Percentiles rank a stretch among this genome's conserved stretches.
These are phyloP conservation scores for Suillus cothurnatus DNA, from an alignment of 768 basidiomycete species.

Conservation along the genomic window DNA sequence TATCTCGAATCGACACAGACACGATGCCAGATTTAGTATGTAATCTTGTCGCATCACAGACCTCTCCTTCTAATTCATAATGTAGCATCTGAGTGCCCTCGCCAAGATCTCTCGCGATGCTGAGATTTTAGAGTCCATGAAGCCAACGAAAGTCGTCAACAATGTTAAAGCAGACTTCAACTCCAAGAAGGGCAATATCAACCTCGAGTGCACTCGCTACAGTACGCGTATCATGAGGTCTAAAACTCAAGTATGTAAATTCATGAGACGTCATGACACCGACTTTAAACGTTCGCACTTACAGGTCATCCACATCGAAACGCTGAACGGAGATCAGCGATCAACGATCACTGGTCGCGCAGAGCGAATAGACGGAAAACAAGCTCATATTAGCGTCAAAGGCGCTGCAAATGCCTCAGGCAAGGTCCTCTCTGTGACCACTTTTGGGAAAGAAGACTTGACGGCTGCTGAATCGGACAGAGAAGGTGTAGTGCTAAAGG, in stretches of 20 bases:
- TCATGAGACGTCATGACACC: background rate
- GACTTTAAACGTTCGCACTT: background rate
- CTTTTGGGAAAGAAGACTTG: conserved; percentile 54
- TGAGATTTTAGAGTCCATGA: conserved; percentile 48
- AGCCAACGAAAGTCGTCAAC: conserved; percentile 48
- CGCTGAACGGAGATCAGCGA: background rate
- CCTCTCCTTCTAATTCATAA: conserved; percentile 2
- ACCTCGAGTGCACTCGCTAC: conserved; percentile 43
- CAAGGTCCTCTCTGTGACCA: conserved; percentile 39
- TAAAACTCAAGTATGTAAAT: background rate
- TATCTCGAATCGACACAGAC: conserved; percentile 25
- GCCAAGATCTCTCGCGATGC: conserved; percentile 48
- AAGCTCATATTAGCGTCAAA: conserved; percentile 33
- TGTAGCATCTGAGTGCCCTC: conserved; percentile 45
- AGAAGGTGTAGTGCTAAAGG: conserved; percentile 22
- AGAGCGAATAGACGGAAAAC: conserved; percentile 38
- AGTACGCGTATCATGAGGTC: conserved; percentile 41
- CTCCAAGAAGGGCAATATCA: conserved; percentile 31
- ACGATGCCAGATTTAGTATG: conserved; percentile 35
- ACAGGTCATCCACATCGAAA: conserved; percentile 3
- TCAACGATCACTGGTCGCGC: conserved; percentile 23
- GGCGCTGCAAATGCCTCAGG: conserved; percentile 17
- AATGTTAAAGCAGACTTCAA: conserved; percentile 35
- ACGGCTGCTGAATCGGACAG: conserved; percentile 54
- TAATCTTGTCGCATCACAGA: background rate